Evolutionary conservation across 1,284 basidiomycete species (phyloP).

Genomic region (Cryptococcus sp.): DNA sequence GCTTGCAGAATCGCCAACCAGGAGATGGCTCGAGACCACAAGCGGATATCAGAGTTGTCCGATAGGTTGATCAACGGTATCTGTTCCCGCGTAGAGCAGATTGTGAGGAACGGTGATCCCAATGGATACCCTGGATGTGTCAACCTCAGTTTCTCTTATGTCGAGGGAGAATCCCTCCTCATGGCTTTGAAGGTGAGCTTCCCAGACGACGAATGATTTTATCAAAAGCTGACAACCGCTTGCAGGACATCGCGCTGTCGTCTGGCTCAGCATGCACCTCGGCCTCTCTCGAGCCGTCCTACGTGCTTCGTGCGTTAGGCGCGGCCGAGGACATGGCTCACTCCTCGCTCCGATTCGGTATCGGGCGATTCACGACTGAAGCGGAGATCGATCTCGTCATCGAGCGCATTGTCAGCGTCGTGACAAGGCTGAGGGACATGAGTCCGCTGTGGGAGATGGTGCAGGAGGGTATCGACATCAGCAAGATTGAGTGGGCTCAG

Average conservation of each 20-base stretch:
- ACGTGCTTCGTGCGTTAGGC: slow-evolving; percentile 93
- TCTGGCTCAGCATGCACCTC: slow-evolving; percentile 99
- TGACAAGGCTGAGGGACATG: slow-evolving; percentile 72
- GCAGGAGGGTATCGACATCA: slow-evolving; percentile 94
- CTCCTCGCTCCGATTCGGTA: slow-evolving; percentile 94
- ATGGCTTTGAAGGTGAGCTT: slow-evolving; percentile 85
- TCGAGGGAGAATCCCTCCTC: slow-evolving; percentile 94
- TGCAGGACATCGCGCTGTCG: slow-evolving; percentile 89
- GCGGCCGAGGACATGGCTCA: slow-evolving; percentile 99
- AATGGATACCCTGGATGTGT: slow-evolving; percentile 89
- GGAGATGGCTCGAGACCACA: slow-evolving; percentile 92
- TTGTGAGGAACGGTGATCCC: slow-evolving; percentile 90
- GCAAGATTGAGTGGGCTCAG: slow-evolving; percentile 78
- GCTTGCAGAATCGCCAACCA: slow-evolving; percentile 86
- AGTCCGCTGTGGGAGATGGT: slow-evolving; percentile 98
- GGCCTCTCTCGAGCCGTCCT: slow-evolving; percentile 96
- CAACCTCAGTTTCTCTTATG: slow-evolving; percentile 94
- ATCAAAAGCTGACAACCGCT: not conserved
- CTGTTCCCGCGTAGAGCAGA: slow-evolving; percentile 79
- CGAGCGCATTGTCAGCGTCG: slow-evolving; percentile 82
- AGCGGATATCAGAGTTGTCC: slow-evolving; percentile 72
- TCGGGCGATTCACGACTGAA: slow-evolving; percentile 97
- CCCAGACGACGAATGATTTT: not conserved
- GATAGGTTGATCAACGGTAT: slow-evolving; percentile 81
- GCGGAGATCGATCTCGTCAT: slow-evolving; percentile 95